phyloP scores from a whole-genome alignment of 768 basidiomycete genomes.

The Psilocybe cubensis region DNA sequence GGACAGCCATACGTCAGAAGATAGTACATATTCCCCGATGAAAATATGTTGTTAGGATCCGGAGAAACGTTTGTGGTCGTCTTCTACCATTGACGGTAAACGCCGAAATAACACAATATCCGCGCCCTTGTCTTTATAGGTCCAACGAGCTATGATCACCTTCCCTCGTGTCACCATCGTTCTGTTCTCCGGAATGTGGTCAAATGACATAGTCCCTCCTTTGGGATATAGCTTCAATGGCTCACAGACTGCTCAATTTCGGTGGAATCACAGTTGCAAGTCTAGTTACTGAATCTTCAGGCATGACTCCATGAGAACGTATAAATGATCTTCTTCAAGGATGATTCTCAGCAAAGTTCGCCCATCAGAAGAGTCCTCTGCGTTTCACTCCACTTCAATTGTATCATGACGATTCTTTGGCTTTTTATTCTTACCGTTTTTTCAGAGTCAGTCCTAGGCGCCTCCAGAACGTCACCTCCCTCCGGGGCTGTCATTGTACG shows the following conservation, averaged over 20 bases:
- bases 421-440: background rate
- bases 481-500: constrained; percentile 44
- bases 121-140: background rate
- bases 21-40: too few relatives aligned
- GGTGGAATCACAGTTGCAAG: too few relatives aligned
- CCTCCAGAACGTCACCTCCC: constrained; percentile 37
- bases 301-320: too few relatives aligned
- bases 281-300: too few relatives aligned
- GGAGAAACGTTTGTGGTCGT: background rate
- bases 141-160: background rate
- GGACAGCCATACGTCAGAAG: too few relatives aligned
- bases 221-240: background rate
- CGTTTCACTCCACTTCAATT: background rate
- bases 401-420: background rate
- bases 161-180: background rate
- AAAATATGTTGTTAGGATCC: too few relatives aligned
- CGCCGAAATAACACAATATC: background rate
- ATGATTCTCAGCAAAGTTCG: background rate
- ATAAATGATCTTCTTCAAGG: too few relatives aligned
- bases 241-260: background rate
- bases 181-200: background rate
- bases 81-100: background rate
- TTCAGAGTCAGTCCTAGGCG: background rate
- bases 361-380: too few relatives aligned
- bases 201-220: background rate